Evolutionary conservation across 768 basidiomycete species (phyloP).

Genomic region (Termitomyces sp.): DNA sequence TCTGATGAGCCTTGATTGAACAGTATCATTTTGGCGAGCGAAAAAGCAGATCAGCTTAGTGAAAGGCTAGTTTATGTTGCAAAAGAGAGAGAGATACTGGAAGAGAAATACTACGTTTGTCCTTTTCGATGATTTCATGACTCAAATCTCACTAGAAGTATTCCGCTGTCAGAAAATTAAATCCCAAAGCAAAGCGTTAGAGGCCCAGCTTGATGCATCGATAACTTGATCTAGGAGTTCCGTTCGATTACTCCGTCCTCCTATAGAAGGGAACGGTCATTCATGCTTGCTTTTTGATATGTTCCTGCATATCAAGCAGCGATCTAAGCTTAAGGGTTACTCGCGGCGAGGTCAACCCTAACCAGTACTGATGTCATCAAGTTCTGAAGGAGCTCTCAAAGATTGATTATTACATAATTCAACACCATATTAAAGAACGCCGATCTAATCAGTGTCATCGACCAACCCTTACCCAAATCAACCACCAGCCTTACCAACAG

Average conservation of each 20-base stretch:
- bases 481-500: constrained; percentile 1
- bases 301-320: not conserved
- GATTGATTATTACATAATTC: constrained; percentile 15
- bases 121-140: not conserved
- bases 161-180: constrained; percentile 14
- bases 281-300: not conserved
- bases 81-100: constrained; percentile 10
- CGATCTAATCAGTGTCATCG: constrained; percentile 32
- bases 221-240: constrained; percentile 5
- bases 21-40: constrained; percentile 5
- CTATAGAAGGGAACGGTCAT: not conserved
- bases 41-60: constrained; percentile 16
- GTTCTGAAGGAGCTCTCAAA: too few species aligned
- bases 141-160: constrained; percentile 9
- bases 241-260: not conserved
- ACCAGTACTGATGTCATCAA: too few species aligned
- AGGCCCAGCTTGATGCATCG: constrained; percentile 19
- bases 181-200: constrained; percentile 15
- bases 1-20: not conserved
- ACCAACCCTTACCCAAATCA: constrained; percentile 23
- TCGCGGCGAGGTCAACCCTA: not conserved
- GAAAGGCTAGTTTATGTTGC: constrained; percentile 11
- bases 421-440: constrained; percentile 10
- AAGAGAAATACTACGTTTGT: constrained; percentile 16
- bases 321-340: too few species aligned